phyloP scores from a whole-genome alignment of 108 stramenopile genomes.

The Stephanodiscus triporus region DNA sequence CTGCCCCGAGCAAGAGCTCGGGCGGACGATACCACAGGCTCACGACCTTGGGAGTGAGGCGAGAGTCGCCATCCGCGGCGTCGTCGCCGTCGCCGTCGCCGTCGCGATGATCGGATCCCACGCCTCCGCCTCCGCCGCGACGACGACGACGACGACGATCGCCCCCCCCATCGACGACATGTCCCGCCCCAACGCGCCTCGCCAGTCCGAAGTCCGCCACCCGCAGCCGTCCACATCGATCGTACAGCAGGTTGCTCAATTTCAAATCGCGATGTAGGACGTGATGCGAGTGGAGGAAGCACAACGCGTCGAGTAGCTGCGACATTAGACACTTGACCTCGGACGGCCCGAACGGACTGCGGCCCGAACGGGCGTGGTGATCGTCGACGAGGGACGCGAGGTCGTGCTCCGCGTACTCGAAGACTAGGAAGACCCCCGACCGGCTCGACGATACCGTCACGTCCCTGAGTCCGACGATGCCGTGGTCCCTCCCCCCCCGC shows the following conservation, averaged over 20 bases:
- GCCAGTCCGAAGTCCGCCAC: constrained; percentile 92
- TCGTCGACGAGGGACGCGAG: constrained; percentile 71
- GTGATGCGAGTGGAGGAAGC: constrained; percentile 61
- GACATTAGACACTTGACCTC: constrained; percentile 66
- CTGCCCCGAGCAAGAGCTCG: constrained; percentile 78
- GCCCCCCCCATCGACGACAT: not conserved
- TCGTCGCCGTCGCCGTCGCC: constrained; percentile 1
- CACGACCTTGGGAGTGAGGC: constrained; percentile 89
- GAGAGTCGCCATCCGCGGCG: not conserved
- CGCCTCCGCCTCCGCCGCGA: not conserved
- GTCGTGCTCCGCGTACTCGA: constrained; percentile 81
- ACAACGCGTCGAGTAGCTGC: constrained; percentile 69
- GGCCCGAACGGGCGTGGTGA: constrained; percentile 45
- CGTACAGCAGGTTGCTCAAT: constrained; percentile 76
- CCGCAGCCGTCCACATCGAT: constrained; percentile 52
- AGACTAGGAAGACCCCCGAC: constrained; percentile 79
- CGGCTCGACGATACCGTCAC: constrained; percentile 69
- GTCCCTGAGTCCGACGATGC: constrained; percentile 63
- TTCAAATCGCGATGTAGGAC: constrained; percentile 89
- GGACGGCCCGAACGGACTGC: constrained; percentile 61
- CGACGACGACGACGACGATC: too few species aligned
- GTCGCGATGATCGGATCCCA: not conserved
- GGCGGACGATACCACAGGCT: constrained; percentile 94
- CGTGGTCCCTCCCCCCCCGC: constrained; percentile 52
- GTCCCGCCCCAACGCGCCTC: constrained; percentile 52